phyloP scores from a whole-genome alignment of 768 basidiomycete species.

The Cystofilobasidium bisporidii region DNA sequence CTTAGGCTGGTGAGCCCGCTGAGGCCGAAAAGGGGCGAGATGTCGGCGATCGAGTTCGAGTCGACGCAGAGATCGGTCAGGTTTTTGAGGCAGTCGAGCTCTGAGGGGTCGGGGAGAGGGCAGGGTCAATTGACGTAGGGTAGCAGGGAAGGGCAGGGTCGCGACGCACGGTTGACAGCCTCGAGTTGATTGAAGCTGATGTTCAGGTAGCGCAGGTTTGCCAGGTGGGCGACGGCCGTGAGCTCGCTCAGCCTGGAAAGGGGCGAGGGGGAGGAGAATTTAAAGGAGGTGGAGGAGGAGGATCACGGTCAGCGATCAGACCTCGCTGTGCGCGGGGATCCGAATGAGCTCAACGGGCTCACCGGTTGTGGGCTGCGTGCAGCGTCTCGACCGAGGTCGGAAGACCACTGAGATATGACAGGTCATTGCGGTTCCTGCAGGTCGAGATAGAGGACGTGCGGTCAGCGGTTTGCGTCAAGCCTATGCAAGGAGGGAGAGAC shows the following conservation, averaged over 20 bases:
- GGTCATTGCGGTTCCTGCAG: conserved; percentile 40
- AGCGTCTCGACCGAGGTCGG: conserved; percentile 40
- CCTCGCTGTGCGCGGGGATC: no score
- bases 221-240: conserved; percentile 78
- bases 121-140: neutral
- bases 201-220: conserved; percentile 78
- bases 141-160: no score
- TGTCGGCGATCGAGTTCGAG: conserved; percentile 61
- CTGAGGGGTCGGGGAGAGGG: conserved; percentile 42
- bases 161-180: conserved; percentile 66
- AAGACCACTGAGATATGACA: conserved; percentile 44
- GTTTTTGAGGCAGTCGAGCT: conserved; percentile 71
- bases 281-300: neutral
- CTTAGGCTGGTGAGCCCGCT: conserved; percentile 76
- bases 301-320: neutral
- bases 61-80: conserved; percentile 85
- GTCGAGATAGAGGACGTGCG: neutral
- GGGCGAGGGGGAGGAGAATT: neutral
- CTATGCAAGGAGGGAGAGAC: conserved; percentile 36
- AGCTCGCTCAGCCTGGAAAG: conserved; percentile 64
- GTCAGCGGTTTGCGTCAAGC: neutral
- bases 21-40: conserved; percentile 69
- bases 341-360: neutral
- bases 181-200: conserved; percentile 84
- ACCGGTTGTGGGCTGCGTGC: conserved; percentile 38